phyloP scores from a whole-genome alignment of 768 basidiomycete species.

The Naganishia antarctica region DNA sequence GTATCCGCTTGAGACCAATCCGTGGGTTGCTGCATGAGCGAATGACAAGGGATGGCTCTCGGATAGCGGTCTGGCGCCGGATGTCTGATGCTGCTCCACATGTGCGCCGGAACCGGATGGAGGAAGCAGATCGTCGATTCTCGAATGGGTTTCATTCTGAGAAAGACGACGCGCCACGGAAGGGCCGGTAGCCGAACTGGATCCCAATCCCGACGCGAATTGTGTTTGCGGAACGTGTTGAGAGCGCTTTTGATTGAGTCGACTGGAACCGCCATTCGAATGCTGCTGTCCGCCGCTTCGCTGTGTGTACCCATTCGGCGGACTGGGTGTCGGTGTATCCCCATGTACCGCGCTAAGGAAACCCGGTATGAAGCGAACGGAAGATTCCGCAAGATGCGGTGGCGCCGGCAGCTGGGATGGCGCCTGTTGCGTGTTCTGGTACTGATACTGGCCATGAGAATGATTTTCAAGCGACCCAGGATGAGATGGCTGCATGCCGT shows the following conservation, averaged over 20 bases:
- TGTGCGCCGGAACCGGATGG: background rate
- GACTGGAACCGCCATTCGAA: background rate
- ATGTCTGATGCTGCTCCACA: background rate
- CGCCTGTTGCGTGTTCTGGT: background rate
- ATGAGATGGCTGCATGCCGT: background rate
- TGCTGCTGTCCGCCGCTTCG: background rate
- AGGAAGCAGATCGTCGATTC: too few relatives aligned
- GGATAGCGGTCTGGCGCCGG: background rate
- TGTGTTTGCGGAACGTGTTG: background rate
- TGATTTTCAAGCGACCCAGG: background rate
- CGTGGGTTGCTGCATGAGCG: background rate
- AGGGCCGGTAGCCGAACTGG: background rate
- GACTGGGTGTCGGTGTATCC: slow-evolving; percentile 15
- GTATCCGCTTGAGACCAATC: slow-evolving; percentile 13
- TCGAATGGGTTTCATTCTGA: too few relatives aligned
- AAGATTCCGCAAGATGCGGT: slow-evolving; percentile 4
- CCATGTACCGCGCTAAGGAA: slow-evolving; percentile 7
- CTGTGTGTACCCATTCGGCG: slow-evolving; percentile 10
- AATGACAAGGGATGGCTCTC: background rate
- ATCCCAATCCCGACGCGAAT: background rate
- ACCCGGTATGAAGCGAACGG: slow-evolving; percentile 13
- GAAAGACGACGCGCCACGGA: too few relatives aligned
- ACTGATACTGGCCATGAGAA: background rate
- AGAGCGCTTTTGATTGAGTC: background rate
- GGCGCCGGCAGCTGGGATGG: background rate